Evolutionary conservation across 306 rosid genomes (phyloP).

Genomic region (Astragalus membranaceus): DNA sequence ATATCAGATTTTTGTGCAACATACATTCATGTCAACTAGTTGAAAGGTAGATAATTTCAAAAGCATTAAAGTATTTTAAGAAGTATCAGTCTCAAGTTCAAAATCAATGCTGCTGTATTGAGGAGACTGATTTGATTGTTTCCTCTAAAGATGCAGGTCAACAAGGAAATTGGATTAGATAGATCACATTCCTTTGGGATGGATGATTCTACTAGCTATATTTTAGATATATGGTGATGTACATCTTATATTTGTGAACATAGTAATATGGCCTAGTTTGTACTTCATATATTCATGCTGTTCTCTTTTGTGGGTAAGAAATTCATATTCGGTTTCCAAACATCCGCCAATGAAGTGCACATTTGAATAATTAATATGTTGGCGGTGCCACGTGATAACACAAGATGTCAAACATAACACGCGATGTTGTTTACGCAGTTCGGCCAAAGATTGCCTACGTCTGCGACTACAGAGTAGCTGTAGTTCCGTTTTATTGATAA

Average conservation of each 20-base stretch:
- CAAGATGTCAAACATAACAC: too few relatives aligned
- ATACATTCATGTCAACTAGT: too few relatives aligned
- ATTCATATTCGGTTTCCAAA: background rate
- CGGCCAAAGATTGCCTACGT: too few relatives aligned
- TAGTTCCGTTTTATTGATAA: too few relatives aligned
- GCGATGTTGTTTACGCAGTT: too few relatives aligned
- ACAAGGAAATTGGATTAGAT: constrained; percentile 14
- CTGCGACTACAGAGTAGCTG: too few relatives aligned
- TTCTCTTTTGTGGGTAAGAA: background rate
- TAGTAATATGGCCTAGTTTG: background rate
- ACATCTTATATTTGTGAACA: background rate
- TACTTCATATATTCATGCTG: background rate
- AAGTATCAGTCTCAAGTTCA: too few relatives aligned
- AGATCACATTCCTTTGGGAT: constrained; percentile 15
- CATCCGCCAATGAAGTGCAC: background rate
- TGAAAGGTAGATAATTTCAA: too few relatives aligned
- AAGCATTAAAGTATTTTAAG: too few relatives aligned
- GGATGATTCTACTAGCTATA: constrained; percentile 13
- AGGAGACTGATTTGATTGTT: constrained; percentile 9
- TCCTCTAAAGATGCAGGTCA: constrained; percentile 28
- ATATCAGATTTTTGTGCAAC: too few relatives aligned
- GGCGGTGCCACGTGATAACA: too few relatives aligned
- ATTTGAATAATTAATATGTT: too few relatives aligned
- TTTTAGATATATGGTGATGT: background rate
- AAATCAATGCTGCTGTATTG: background rate